phyloP scores from a whole-genome alignment of 2,329 filamentous ascomycete species.

The Cladosporium colombiae region DNA sequence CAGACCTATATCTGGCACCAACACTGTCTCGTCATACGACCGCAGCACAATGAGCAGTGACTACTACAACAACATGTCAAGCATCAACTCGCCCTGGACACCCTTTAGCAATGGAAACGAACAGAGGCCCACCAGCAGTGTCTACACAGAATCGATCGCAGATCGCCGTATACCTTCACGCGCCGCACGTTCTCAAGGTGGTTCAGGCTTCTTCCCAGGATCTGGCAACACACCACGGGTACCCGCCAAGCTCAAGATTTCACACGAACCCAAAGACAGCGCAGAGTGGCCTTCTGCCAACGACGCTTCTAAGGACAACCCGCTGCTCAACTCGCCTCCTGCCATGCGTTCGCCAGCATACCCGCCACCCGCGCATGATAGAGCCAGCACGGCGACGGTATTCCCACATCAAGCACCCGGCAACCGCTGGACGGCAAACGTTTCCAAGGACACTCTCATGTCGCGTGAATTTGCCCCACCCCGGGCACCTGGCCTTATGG shows the following conservation, averaged over 20 bases:
- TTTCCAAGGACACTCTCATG: slow-evolving; percentile 1
- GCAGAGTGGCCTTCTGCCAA: slow-evolving; percentile 27
- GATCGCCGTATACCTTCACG: slow-evolving; percentile 45
- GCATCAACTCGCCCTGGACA: slow-evolving; percentile 35
- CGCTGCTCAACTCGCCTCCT: slow-evolving; percentile 19
- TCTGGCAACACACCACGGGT: slow-evolving; percentile 31
- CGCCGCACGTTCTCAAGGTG: slow-evolving; percentile 48
- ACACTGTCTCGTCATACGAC: slow-evolving; percentile 31
- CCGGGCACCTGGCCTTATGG: slow-evolving; percentile 12
- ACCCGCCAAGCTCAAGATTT: slow-evolving; percentile 31
- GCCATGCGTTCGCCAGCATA: background rate
- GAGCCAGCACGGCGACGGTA: slow-evolving; percentile 20
- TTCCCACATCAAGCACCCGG: slow-evolving; percentile 14
- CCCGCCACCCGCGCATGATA: slow-evolving; percentile 17
- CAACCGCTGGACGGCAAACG: slow-evolving; percentile 20
- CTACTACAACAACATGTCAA: slow-evolving; percentile 33
- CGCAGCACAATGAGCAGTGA: slow-evolving; percentile 36
- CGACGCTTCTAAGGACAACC: slow-evolving; percentile 19
- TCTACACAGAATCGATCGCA: slow-evolving; percentile 45
- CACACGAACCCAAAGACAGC: slow-evolving; percentile 27
- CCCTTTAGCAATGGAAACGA: slow-evolving; percentile 29
- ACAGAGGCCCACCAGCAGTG: slow-evolving; percentile 44
- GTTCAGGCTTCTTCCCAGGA: slow-evolving; percentile 51
- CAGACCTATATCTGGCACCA: slow-evolving; percentile 27
- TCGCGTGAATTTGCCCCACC: slow-evolving; percentile 11